phyloP scores from a whole-genome alignment of 805 yeast species.

The Lachancea mirantina region DNA sequence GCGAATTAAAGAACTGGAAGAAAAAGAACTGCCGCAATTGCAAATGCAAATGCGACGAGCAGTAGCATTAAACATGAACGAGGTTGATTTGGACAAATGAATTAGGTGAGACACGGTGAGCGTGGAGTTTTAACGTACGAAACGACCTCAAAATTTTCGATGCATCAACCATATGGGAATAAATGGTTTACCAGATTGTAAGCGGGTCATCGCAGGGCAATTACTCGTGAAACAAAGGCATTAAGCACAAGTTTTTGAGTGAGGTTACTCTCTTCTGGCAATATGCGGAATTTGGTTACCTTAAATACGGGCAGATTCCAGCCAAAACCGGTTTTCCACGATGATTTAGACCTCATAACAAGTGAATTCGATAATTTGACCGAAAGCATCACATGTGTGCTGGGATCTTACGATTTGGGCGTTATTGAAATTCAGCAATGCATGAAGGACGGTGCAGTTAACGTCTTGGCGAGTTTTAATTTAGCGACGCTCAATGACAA shows the following conservation, averaged over 20 bases:
- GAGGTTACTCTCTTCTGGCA: too few species aligned
- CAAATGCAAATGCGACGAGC: constrained; percentile 9
- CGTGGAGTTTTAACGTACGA: not conserved
- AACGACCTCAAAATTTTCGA: constrained; percentile 9
- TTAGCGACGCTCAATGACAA: constrained; percentile 34
- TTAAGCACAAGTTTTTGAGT: too few species aligned
- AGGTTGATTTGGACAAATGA: not conserved
- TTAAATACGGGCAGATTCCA: constrained; percentile 28
- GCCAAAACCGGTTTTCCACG: constrained; percentile 16
- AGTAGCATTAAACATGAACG: not conserved
- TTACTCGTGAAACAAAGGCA: too few species aligned
- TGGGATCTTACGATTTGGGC: constrained; percentile 49
- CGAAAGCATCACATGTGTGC: constrained; percentile 62
- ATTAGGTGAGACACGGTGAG: not conserved
- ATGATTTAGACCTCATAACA: constrained; percentile 18
- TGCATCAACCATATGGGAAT: too few species aligned
- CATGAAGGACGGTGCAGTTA: constrained; percentile 53
- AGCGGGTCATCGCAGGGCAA: too few species aligned
- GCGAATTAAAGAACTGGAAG: constrained; percentile 21
- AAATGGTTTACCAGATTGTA: too few species aligned
- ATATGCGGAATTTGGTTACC: constrained; percentile 30
- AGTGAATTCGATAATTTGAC: constrained; percentile 62
- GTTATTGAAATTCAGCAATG: constrained; percentile 71
- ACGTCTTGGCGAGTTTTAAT: constrained; percentile 56
- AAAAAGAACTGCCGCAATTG: constrained; percentile 18